Evolutionary conservation across 257 asterid species (phyloP).

Genomic region (Gentiana macrophylla): DNA sequence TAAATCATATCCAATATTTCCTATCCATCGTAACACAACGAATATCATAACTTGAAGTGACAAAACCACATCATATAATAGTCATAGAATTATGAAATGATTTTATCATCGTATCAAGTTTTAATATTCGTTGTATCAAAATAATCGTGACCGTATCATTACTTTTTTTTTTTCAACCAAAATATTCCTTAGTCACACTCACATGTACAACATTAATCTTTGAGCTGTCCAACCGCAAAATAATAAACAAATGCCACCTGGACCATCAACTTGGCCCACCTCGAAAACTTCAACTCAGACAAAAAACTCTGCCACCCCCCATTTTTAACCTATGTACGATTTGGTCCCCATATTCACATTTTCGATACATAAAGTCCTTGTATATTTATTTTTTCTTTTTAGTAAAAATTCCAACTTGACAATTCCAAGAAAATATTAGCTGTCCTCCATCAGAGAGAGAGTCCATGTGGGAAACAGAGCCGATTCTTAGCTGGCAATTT

Average conservation of each 20-base stretch:
- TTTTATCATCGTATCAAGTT: no score
- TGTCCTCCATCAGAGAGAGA: constrained; percentile 28
- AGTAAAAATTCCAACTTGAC: background rate
- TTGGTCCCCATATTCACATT: no score
- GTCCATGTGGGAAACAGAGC: constrained; percentile 4
- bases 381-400: background rate
- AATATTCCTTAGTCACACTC: constrained; percentile 5
- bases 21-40: no score
- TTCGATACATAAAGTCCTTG: background rate
- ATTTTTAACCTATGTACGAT: no score
- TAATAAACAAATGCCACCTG: background rate
- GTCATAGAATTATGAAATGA: no score
- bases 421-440: constrained; percentile 22
- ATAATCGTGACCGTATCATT: no score
- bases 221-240: constrained; percentile 7
- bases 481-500: constrained; percentile 12
- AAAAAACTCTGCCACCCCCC: no score
- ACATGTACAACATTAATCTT: constrained; percentile 13
- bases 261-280: background rate
- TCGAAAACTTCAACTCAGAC: background rate
- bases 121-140: no score
- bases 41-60: no score
- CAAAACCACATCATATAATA: no score
- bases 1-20: no score
- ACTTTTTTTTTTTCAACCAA: background rate